A percentile compares a stretch with the other conserved stretches of the same genome.
Evolutionary conservation across 2,329 filamentous ascomycete genomes (phyloP).

Genomic region (Apiospora saccharicola): DNA sequence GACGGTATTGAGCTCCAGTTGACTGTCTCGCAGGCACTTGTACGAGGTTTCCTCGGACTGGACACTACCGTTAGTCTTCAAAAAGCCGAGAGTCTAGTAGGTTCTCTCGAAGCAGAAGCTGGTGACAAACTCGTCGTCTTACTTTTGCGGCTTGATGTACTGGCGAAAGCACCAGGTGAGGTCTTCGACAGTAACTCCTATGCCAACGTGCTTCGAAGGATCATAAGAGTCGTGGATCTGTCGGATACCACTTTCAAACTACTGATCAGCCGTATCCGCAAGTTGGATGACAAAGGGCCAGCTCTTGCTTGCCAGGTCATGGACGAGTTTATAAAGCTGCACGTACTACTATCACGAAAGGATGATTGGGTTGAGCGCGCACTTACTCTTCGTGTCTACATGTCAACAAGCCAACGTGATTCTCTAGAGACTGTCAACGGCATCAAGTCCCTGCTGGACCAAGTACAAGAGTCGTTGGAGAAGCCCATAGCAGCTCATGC

Average conservation of each 20-base stretch:
- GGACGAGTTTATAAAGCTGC: conserved; percentile 68
- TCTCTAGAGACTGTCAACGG: conserved; percentile 42
- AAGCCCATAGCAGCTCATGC: conserved; percentile 63
- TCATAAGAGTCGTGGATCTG: conserved; percentile 67
- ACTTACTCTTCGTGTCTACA: conserved; percentile 72
- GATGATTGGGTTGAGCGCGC: conserved; percentile 73
- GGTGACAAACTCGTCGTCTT: conserved; percentile 71
- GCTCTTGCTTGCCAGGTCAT: conserved; percentile 59
- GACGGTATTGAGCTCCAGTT: conserved; percentile 71
- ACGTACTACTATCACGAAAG: conserved; percentile 56
- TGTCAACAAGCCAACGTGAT: conserved; percentile 59
- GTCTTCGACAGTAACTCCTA: conserved; percentile 58
- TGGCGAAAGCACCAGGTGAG: conserved; percentile 57
- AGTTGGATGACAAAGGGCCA: conserved; percentile 64
- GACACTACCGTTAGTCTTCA: conserved; percentile 52
- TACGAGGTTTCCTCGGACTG: conserved; percentile 61
- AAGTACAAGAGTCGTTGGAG: conserved; percentile 52
- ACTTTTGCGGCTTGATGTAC: conserved; percentile 72
- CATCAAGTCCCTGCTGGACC: conserved; percentile 36
- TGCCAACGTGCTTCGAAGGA: conserved; percentile 61
- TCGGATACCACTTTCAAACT: conserved; percentile 71
- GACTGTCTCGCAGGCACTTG: conserved; percentile 69
- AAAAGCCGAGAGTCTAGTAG: conserved; percentile 65
- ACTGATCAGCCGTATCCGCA: conserved; percentile 72
- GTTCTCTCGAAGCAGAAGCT: conserved; percentile 67